Evolutionary conservation across 768 basidiomycete species (phyloP).

Genomic region (Termitomyces bulborhizus): DNA sequence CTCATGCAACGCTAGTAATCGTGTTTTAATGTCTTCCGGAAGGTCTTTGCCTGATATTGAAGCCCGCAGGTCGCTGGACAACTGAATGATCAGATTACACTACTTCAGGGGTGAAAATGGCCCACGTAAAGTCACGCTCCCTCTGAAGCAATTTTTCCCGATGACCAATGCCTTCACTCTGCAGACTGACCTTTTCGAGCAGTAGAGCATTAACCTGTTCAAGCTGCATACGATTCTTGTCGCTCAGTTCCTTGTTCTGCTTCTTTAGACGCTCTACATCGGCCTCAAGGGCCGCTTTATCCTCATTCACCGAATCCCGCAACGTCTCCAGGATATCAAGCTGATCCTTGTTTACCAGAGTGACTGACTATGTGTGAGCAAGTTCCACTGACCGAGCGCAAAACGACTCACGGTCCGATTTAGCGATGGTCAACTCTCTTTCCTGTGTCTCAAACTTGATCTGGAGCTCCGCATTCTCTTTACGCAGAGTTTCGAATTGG

Average conservation of each 20-base stretch:
- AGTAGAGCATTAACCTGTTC: slow-evolving; percentile 84
- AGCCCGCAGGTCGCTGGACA: slow-evolving; percentile 65
- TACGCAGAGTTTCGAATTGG: slow-evolving; percentile 65
- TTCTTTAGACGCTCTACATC: slow-evolving; percentile 61
- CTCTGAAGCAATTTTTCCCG: slow-evolving; percentile 82
- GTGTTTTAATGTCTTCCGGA: slow-evolving; percentile 76
- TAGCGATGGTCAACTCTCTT: slow-evolving; percentile 74
- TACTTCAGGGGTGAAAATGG: background rate
- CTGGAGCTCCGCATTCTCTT: slow-evolving; percentile 64
- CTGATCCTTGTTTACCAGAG: slow-evolving; percentile 89
- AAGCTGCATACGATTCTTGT: slow-evolving; percentile 87
- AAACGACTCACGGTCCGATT: slow-evolving; percentile 67
- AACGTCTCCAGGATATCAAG: slow-evolving; percentile 81
- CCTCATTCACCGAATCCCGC: slow-evolving; percentile 84
- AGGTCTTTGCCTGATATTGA: slow-evolving; percentile 72
- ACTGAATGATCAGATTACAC: background rate
- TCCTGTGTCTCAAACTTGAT: slow-evolving; percentile 56
- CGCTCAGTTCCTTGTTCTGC: slow-evolving; percentile 63
- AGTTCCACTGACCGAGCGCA: background rate
- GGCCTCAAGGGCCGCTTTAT: slow-evolving; percentile 68
- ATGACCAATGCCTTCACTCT: slow-evolving; percentile 86
- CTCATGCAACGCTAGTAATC: slow-evolving; percentile 69
- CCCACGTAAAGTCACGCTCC: slow-evolving; percentile 79
- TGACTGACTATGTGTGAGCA: slow-evolving; percentile 48
- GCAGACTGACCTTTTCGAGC: slow-evolving; percentile 86